Conservation (phyloP, 768 basidiomycete species). For the Daedalea quercina region DNA sequence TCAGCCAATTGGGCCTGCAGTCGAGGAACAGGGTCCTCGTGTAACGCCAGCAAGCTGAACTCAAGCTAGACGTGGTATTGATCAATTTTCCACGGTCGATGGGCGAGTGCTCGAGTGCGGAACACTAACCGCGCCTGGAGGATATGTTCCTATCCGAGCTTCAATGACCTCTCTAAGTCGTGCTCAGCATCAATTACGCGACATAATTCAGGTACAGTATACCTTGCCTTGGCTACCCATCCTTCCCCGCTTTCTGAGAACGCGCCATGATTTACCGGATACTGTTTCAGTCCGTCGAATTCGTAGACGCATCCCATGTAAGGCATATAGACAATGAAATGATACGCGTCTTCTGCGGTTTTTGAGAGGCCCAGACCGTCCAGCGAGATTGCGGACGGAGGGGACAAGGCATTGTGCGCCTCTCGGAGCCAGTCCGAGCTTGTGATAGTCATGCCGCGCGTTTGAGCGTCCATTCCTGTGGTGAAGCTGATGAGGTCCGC, state of each 20-base stretch:
- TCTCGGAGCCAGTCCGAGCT: slow-evolving; percentile 76
- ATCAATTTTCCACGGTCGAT: neutral
- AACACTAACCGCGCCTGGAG: slow-evolving; percentile 70
- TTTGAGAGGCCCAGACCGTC: slow-evolving; percentile 73
- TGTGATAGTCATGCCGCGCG: slow-evolving; percentile 73
- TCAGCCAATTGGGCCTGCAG: slow-evolving; percentile 56
- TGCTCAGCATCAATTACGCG: slow-evolving; percentile 4
- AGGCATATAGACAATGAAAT: slow-evolving; percentile 93
- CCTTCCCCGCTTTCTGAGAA: slow-evolving; percentile 65
- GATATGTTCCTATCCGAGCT: slow-evolving; percentile 85
- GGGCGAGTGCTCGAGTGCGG: too few relatives aligned
- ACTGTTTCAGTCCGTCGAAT: slow-evolving; percentile 81
- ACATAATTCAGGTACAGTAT: slow-evolving; percentile 17
- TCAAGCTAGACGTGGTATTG: slow-evolving; percentile 50
- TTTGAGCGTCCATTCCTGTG: slow-evolving; percentile 82
- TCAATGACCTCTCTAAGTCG: slow-evolving; percentile 71
- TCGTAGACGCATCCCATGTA: slow-evolving; percentile 82
- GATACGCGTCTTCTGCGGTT: slow-evolving; percentile 79
- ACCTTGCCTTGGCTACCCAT: slow-evolving; percentile 82
- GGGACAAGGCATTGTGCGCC: slow-evolving; percentile 90
- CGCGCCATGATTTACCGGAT: slow-evolving; percentile 76
- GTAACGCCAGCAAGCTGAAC: slow-evolving; percentile 87
- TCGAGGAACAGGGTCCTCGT: slow-evolving; percentile 69
- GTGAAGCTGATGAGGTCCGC: slow-evolving; percentile 73
- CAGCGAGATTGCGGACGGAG: slow-evolving; percentile 81